Base-by-base conservation (phyloP, 306 rosid species). In the Castanea mollissima region DNA sequence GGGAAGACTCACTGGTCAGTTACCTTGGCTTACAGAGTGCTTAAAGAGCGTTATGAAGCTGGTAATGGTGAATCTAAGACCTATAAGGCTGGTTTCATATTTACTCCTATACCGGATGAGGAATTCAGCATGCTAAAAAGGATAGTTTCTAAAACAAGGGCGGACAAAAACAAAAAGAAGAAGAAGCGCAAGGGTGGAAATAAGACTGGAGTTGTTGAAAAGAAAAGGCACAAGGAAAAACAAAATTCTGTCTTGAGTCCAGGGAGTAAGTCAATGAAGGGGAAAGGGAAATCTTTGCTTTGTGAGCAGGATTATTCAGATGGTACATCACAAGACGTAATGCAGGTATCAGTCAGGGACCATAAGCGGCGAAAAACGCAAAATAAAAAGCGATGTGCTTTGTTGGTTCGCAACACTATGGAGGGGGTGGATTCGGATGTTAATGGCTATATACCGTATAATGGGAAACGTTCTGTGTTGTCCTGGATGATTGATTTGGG, bases 401-500 rank as follows among this genome's bases (percentile, higher is more conserved):
- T 86, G 76, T 75, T 93, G 89, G 99, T 86, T 79, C 91, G 98
- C 27, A 85, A 90, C 86, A 82, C 92, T 14, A 63, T 78, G 81
- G 90, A 84, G 73, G 92, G 83, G 76, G 79, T 71, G 6, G 90
- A 93, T 91, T 90, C 97, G 57, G 89, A 80, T 71, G 80, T 52
- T 83, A 91, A 90, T 86, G 99, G 97, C 19, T 91, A 89, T 80
- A 80, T 86, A 41, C 93, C 87, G 16, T 93, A 91, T 82, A 83
- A 80, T 67, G 98, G 99, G 80, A 95, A 89, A 78, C 89, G 97
- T 84, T 93, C 98, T 20, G 81, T 90, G 64, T 85, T 95, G 80
- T 68, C 94, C 49, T 93, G 99, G 99, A 95, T 93, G 98, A 86
- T 93, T 80, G 98, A 91, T 86, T 74, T 82, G 87, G 98, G 97